Evolutionary conservation across 2,329 filamentous ascomycete species (phyloP).

Genomic region (Penicillium sp.): DNA sequence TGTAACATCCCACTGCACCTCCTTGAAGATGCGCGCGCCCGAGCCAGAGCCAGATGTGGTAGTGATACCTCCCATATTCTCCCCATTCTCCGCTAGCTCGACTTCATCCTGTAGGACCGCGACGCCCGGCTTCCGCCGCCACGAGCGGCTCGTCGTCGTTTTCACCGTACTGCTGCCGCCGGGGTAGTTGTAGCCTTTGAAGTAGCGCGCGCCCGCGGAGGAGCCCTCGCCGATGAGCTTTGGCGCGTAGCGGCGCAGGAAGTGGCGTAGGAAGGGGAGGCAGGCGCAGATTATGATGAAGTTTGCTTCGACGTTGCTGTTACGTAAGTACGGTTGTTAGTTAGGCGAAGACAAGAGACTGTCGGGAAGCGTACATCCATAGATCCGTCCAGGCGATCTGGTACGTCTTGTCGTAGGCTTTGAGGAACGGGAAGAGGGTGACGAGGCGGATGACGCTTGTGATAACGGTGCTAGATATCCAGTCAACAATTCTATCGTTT

Average conservation of each 20-base stretch:
- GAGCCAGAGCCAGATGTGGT: too few relatives aligned
- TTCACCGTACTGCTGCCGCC: background rate
- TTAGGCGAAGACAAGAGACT: background rate
- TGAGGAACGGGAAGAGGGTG: constrained; percentile 28
- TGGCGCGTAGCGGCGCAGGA: constrained; percentile 29
- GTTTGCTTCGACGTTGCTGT: constrained; percentile 32
- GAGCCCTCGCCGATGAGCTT: constrained; percentile 14
- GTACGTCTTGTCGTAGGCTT: constrained; percentile 25
- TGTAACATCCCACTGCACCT: constrained; percentile 26
- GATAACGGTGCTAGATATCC: constrained; percentile 24
- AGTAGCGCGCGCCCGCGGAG: constrained; percentile 19
- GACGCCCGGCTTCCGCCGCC: constrained; percentile 20
- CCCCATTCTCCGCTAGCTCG: constrained; percentile 24
- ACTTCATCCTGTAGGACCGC: constrained; percentile 24
- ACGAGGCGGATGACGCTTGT: constrained; percentile 30
- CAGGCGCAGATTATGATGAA: constrained; percentile 32
- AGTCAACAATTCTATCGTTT: too few relatives aligned
- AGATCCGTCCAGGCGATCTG: constrained; percentile 19
- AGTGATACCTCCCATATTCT: background rate
- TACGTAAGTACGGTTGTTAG: background rate
- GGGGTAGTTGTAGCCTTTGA: constrained; percentile 4
- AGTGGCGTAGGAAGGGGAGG: constrained; percentile 31
- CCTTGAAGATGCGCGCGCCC: constrained; percentile 23
- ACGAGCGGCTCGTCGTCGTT: constrained; percentile 12
- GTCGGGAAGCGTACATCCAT: too few relatives aligned